Evolutionary conservation across 257 asterid species (phyloP).

Genomic region (Solanum chiquidenum): DNA sequence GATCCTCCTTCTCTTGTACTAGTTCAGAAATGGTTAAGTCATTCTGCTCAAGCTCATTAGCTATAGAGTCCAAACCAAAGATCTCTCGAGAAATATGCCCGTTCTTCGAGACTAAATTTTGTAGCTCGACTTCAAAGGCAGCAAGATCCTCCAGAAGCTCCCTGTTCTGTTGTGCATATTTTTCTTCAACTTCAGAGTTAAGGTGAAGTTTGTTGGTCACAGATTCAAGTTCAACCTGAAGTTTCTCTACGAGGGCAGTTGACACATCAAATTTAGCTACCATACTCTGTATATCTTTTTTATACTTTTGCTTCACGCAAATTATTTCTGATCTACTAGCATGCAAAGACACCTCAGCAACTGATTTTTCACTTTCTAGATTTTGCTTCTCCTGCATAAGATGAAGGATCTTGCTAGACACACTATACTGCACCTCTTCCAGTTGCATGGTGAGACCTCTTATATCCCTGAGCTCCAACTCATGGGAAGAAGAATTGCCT

Average conservation of each 20-base stretch:
- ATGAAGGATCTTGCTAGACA: slow-evolving; percentile 26
- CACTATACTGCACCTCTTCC: slow-evolving; percentile 52
- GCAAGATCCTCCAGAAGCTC: slow-evolving; percentile 59
- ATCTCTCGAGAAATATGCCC: slow-evolving; percentile 46
- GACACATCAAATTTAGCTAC: slow-evolving; percentile 44
- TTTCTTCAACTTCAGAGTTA: slow-evolving; percentile 54
- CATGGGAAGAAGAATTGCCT: slow-evolving; percentile 11
- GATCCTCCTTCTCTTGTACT: slow-evolving; percentile 43
- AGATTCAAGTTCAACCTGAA: slow-evolving; percentile 61
- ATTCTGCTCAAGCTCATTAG: slow-evolving; percentile 42
- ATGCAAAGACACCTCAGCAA: slow-evolving; percentile 41
- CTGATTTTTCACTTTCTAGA: slow-evolving; percentile 44
- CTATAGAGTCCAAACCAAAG: slow-evolving; percentile 39
- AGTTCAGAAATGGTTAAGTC: slow-evolving; percentile 35
- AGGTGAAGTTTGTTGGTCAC: slow-evolving; percentile 45
- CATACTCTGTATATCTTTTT: slow-evolving; percentile 34
- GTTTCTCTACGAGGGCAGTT: slow-evolving; percentile 56
- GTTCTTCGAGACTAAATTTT: slow-evolving; percentile 38
- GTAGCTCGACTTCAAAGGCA: slow-evolving; percentile 52
- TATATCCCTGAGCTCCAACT: slow-evolving; percentile 22
- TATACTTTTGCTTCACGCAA: slow-evolving; percentile 48
- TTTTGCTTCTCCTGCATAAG: slow-evolving; percentile 57
- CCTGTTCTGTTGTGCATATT: slow-evolving; percentile 26
- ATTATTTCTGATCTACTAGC: slow-evolving; percentile 51
- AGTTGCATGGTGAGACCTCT: slow-evolving; percentile 41